These are phyloP conservation scores for Fusarium udum DNA, from an alignment of 2,329 filamentous ascomycete species.

Conservation along the genomic window DNA sequence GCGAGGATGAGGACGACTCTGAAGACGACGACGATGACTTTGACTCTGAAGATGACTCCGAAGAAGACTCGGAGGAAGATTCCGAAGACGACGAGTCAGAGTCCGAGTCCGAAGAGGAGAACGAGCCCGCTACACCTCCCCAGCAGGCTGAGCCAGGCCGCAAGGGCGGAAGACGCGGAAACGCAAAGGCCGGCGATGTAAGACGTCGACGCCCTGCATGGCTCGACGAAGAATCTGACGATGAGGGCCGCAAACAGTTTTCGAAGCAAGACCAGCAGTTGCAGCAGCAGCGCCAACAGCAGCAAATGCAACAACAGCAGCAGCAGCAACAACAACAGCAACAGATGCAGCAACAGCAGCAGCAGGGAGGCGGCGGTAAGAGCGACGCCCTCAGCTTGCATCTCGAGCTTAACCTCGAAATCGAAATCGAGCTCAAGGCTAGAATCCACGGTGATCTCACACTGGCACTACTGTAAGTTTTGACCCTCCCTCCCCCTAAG, in stretches of 20 bases:
- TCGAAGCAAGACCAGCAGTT: conserved; percentile 7
- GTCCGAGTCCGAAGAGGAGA: conserved; percentile 38
- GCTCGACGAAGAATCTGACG: conserved; percentile 40
- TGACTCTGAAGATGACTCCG: conserved; percentile 31
- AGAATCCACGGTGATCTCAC: conserved; percentile 87
- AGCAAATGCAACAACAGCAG: conserved; percentile 31
- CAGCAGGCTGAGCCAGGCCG: conserved; percentile 23
- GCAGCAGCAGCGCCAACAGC: conserved; percentile 14
- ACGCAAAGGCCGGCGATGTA: conserved; percentile 18
- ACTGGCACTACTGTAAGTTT: conserved; percentile 69
- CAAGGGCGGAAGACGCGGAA: conserved; percentile 5
- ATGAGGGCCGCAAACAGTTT: conserved; percentile 29
- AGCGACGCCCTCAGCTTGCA: conserved; percentile 67
- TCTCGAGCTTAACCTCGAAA: conserved; percentile 82
- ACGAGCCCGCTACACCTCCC: conserved; percentile 40
- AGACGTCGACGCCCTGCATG: conserved; percentile 34
- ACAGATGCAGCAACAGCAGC: conserved; percentile 29
- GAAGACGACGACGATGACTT: conserved; percentile 31
- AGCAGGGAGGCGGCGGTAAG: conserved; percentile 33
- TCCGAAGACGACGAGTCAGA: conserved; percentile 36
- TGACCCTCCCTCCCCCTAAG: neutral
- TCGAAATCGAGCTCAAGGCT: conserved; percentile 87
- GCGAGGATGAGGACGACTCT: conserved; percentile 26
- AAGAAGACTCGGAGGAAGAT: conserved; percentile 28
- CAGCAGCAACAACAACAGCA: conserved; percentile 34